These are phyloP conservation scores for Leccinum solheimii DNA, from an alignment of 1,284 basidiomycete genomes.

Conservation along the genomic window DNA sequence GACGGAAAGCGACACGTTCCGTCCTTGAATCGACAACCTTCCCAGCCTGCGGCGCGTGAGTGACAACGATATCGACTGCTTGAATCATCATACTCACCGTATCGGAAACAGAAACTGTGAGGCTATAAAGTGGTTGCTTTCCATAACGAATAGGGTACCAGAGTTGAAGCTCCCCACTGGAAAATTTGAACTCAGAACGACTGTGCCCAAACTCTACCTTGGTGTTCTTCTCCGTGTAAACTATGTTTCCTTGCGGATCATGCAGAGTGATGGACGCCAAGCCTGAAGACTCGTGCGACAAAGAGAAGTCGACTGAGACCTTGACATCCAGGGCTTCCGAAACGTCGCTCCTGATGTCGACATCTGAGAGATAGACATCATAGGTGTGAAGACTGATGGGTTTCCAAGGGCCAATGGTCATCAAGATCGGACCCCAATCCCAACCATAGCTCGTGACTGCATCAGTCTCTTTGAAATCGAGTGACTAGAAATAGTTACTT, in stretches of 20 bases:
- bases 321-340: constrained; percentile 52
- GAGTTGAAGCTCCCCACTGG: constrained; percentile 57
- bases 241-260: constrained; percentile 45
- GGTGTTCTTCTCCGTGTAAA: constrained; percentile 40
- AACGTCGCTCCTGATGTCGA: constrained; percentile 58
- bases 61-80: constrained; percentile 1
- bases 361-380: constrained; percentile 58
- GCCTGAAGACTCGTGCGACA: constrained; percentile 41
- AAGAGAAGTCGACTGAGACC: constrained; percentile 46
- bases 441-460: constrained; percentile 65
- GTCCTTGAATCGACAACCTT: constrained; percentile 49
- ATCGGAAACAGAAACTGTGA: constrained; percentile 54
- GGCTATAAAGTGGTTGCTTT: constrained; percentile 71
- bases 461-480: constrained; percentile 6
- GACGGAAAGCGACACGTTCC: constrained; percentile 74
- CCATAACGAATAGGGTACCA: constrained; percentile 90
- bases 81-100: constrained; percentile 38
- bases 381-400: constrained; percentile 74
- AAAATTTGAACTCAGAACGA: constrained; percentile 51
- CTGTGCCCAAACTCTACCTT: constrained; percentile 41
- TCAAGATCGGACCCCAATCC: constrained; percentile 84
- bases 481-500: constrained; percentile 49
- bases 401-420: constrained; percentile 81
- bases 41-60: constrained; percentile 42
- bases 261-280: constrained; percentile 50